A percentile compares a stretch with the other conserved stretches of the same genome.
phyloP scores from a whole-genome alignment of 805 yeast genomes.

The Wickerhamiella shivajii region DNA sequence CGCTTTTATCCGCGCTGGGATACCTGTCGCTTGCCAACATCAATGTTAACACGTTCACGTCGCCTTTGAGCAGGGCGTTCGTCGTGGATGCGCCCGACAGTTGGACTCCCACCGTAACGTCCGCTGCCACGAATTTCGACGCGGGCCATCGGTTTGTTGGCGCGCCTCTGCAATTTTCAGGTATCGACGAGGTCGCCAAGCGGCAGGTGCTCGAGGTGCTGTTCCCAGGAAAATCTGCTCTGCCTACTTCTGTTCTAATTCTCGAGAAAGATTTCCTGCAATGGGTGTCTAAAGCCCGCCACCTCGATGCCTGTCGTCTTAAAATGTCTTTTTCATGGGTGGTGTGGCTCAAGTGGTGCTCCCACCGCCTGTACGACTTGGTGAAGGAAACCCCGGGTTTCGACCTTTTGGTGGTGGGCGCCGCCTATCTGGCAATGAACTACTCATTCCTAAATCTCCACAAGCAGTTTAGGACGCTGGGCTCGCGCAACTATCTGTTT shows the following conservation, averaged over 20 bases:
- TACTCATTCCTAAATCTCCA: slow-evolving; percentile 65
- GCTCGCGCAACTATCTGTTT: slow-evolving; percentile 80
- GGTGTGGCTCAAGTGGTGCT: slow-evolving; percentile 25
- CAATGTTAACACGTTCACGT: slow-evolving; percentile 19
- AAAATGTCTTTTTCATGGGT: slow-evolving; percentile 28
- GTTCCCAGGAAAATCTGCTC: slow-evolving; percentile 10
- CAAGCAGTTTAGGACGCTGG: slow-evolving; percentile 57
- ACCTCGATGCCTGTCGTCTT: slow-evolving; percentile 26
- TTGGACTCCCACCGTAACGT: slow-evolving; percentile 11
- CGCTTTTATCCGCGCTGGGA: slow-evolving; percentile 64
- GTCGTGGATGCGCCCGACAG: slow-evolving; percentile 8
- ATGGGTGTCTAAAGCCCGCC: slow-evolving; percentile 20
- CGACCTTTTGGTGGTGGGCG: slow-evolving; percentile 62
- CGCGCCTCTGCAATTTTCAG: slow-evolving; percentile 12
- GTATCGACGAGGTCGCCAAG: slow-evolving; percentile 5
- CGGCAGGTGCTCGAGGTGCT: slow-evolving; percentile 2
- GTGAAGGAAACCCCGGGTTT: slow-evolving; percentile 63
- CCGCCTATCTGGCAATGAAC: slow-evolving; percentile 81
- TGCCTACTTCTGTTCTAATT: slow-evolving; percentile 26
- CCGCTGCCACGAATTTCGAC: slow-evolving; percentile 1
- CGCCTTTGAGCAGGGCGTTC: slow-evolving; percentile 16
- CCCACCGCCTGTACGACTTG: slow-evolving; percentile 22
- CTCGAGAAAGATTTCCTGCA: slow-evolving; percentile 18
- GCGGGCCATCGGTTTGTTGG: slow-evolving; percentile 15
- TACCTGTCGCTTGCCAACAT: slow-evolving; percentile 46